Percentiles rank a stretch among this genome's conserved stretches.
Conservation (phyloP, 2,329 filamentous ascomycete species). For the Cordyceps pruinosa region DNA sequence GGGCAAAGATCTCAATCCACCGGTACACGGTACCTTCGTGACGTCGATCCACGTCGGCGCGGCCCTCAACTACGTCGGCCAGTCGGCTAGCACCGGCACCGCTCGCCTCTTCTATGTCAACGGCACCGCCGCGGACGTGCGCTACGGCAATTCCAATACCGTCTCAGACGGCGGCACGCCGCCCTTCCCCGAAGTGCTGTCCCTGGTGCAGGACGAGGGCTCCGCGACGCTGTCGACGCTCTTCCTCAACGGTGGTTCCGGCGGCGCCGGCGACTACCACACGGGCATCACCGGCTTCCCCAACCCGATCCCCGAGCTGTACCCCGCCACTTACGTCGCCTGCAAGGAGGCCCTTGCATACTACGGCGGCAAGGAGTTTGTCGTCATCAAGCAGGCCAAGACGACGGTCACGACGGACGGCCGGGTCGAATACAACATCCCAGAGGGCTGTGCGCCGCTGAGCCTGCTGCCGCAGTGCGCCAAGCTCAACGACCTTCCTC, state of each 20-base stretch:
- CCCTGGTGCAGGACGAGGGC: constrained; percentile 21
- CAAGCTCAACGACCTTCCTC: constrained; percentile 22
- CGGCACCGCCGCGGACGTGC: constrained; percentile 33
- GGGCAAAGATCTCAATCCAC: constrained; percentile 30
- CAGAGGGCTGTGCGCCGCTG: constrained; percentile 33
- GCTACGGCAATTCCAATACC: constrained; percentile 25
- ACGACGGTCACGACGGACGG: constrained; percentile 16
- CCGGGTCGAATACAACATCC: constrained; percentile 21
- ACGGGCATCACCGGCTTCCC: constrained; percentile 27
- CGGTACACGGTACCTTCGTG: constrained; percentile 35
- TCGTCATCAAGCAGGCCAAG: constrained; percentile 33
- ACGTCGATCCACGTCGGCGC: constrained; percentile 38
- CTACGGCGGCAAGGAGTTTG: constrained; percentile 30
- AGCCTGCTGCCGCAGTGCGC: constrained; percentile 8
- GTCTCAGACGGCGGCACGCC: constrained; percentile 36
- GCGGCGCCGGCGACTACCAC: constrained; percentile 26
- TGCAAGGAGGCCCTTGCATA: constrained; percentile 37
- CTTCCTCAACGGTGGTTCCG: constrained; percentile 27
- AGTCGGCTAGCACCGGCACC: constrained; percentile 19
- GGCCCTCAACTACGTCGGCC: constrained; percentile 32
- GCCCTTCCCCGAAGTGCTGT: constrained; percentile 31
- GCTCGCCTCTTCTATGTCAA: constrained; percentile 42
- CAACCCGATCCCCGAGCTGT: constrained; percentile 27
- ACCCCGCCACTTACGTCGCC: constrained; percentile 31
- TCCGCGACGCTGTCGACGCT: constrained; percentile 26